Base-by-base conservation (phyloP, 139 green algal genomes). In the Limnomonas spitsbergensis region DNA sequence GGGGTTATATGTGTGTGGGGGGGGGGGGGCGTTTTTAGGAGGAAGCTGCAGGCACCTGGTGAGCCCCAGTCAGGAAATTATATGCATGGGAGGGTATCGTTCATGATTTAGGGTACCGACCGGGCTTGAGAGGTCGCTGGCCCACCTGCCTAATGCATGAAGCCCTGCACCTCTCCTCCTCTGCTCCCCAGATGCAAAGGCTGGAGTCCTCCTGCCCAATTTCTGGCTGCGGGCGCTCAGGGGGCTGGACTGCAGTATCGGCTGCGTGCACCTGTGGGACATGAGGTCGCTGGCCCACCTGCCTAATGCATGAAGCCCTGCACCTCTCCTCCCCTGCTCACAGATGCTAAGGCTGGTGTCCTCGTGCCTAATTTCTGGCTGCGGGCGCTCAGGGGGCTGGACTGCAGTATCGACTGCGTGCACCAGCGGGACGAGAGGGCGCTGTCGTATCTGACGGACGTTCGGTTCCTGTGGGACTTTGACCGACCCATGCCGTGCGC, bases 351-450 rank as follows among this genome's bases (percentile, higher is more conserved):
- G 14, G 47, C 47, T 61, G 47, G 14, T 29, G 14, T 20, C 47
- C 7, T 20, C 9, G 69, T 76, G 9, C 69, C 69, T 29, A 76
- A 76, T 35, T 76, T 76, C 37, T 76, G 69, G 69, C 31, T 76
- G 69, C 69, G 69, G 24, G 69, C 69, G 14, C 69, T 76, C 4
- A 29, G 37, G 26, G 34, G 26, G 7, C 37, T 54, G 37, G 69
- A 76, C 34, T 76, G 7, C 35, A 76, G 9, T n/a, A 29, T 76
- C 35, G 35, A 76, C 69, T 47, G 14, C 36, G 26, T 76, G 9
- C 69, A 54, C 7, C 34, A 24, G 32, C 34, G 69, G 26, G 69
- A 76, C 36, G 69, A 76, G 69, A 26, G 34, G 32, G 69, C 35
- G 6, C 36, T 76, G 69, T 26, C 32, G 36, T 52, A 76, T 29